These are phyloP conservation scores for Metschnikowia hibisci DNA, from an alignment of 805 yeast genomes.

Conservation along the genomic window DNA sequence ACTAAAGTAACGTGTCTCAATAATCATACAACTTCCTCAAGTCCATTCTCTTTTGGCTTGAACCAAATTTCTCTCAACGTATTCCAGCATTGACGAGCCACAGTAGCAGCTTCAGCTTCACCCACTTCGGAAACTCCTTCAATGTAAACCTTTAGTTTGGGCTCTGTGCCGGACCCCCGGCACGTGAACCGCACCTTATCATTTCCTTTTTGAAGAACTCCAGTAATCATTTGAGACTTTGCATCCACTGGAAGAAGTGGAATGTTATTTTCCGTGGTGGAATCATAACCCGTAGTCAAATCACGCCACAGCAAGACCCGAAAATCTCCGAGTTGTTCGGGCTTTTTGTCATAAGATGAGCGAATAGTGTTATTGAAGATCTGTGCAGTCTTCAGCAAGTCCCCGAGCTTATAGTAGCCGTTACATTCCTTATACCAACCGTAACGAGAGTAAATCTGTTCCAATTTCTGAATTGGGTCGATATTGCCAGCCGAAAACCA, in stretches of 20 bases:
- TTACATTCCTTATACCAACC: slow-evolving; percentile 85
- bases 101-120: slow-evolving; percentile 42
- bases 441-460: slow-evolving; percentile 55
- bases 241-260: slow-evolving; percentile 73
- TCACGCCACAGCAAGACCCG: slow-evolving; percentile 71
- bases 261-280: slow-evolving; percentile 50
- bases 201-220: slow-evolving; percentile 28
- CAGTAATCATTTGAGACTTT: slow-evolving; percentile 84
- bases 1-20: too few species aligned
- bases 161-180: slow-evolving; percentile 96
- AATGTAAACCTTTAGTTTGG: slow-evolving; percentile 85
- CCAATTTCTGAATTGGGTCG: slow-evolving; percentile 48
- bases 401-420: slow-evolving; percentile 73
- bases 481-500: slow-evolving; percentile 44
- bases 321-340: slow-evolving; percentile 54
- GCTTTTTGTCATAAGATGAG: slow-evolving; percentile 28
- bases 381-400: slow-evolving; percentile 44
- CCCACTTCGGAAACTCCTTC: slow-evolving; percentile 57
- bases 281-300: slow-evolving; percentile 76
- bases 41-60: slow-evolving; percentile 45
- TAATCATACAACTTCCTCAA: slow-evolving; percentile 35
- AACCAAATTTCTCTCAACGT: slow-evolving; percentile 62
- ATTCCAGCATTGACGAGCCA: slow-evolving; percentile 69
- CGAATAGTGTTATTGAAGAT: slow-evolving; percentile 56
- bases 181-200: slow-evolving; percentile 69